Conservation (phyloP, 176 grass and related monocot species). For the Calamus simplicifolius region DNA sequence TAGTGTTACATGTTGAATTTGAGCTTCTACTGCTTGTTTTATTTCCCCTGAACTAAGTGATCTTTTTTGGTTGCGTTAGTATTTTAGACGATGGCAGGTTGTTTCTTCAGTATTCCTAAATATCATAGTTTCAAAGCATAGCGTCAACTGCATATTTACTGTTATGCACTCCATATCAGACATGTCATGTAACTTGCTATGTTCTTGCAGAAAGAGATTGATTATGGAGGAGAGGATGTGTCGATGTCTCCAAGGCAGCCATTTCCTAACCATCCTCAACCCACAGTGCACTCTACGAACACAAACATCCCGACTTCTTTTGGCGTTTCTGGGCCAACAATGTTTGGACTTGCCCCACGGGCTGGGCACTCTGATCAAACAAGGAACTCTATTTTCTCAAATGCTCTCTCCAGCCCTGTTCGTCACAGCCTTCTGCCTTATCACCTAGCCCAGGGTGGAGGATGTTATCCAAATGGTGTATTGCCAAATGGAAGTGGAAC, state of each 20-base stretch:
- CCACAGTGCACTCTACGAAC: slow-evolving; percentile 9
- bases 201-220: slow-evolving; percentile 46
- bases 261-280: slow-evolving; percentile 10
- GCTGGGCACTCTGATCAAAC: slow-evolving; percentile 27
- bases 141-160: too few relatives aligned
- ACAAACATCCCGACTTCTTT: slow-evolving; percentile 15
- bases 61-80: too few relatives aligned
- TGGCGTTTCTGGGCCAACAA: slow-evolving; percentile 28
- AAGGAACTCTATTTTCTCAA: slow-evolving; percentile 16
- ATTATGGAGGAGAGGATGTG: slow-evolving; percentile 18
- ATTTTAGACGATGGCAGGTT: too few relatives aligned
- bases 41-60: too few relatives aligned
- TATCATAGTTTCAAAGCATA: too few relatives aligned
- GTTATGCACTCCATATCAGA: too few relatives aligned
- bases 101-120: too few relatives aligned
- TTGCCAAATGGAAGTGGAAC: slow-evolving; percentile 2
- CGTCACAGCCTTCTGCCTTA: slow-evolving; percentile 9
- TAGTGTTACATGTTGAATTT: too few relatives aligned
- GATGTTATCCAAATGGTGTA: slow-evolving; percentile 4
- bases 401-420: slow-evolving; percentile 24
- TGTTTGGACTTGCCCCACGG: slow-evolving; percentile 15
- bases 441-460: slow-evolving; percentile 19
- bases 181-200: too few relatives aligned
- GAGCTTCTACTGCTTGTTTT: too few relatives aligned
- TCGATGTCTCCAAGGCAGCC: slow-evolving; percentile 21